Evolutionary conservation across 2,329 filamentous ascomycete genomes (phyloP).

Genomic region (Chaetomium sp.): DNA sequence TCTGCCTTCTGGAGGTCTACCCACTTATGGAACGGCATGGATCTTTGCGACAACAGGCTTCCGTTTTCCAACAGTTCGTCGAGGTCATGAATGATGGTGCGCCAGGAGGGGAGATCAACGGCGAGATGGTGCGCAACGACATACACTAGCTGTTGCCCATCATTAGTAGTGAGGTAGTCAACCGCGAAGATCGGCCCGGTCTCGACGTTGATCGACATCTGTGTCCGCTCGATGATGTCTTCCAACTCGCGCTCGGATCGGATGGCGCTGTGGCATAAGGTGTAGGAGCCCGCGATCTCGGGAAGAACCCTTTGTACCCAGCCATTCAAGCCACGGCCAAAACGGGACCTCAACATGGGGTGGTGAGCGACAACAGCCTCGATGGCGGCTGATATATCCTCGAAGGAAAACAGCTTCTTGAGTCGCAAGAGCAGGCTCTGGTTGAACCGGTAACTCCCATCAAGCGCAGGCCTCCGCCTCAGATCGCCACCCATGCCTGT

Average conservation of each 20-base stretch:
- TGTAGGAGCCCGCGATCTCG: conserved; percentile 47
- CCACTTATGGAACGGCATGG: conserved; percentile 55
- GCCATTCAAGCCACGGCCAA: conserved; percentile 41
- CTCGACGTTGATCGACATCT: conserved; percentile 51
- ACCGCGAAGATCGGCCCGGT: conserved; percentile 54
- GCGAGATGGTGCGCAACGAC: conserved; percentile 56
- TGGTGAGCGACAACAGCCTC: conserved; percentile 54
- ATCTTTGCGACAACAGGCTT: conserved; percentile 47
- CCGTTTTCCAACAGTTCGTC: conserved; percentile 52
- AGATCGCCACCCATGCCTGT: conserved; percentile 47
- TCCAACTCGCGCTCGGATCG: conserved; percentile 47
- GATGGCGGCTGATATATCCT: conserved; percentile 52
- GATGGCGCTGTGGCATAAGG: conserved; percentile 47
- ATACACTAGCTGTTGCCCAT: conserved; percentile 52
- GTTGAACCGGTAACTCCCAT: conserved; percentile 52
- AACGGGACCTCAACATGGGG: conserved; percentile 54
- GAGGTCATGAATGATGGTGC: conserved; percentile 52
- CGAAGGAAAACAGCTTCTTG: conserved; percentile 44
- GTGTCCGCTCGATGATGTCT: conserved; percentile 45
- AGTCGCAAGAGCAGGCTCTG: conserved; percentile 53
- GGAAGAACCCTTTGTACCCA: conserved; percentile 53
- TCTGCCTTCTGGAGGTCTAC: conserved; percentile 49
- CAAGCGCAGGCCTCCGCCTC: conserved; percentile 37
- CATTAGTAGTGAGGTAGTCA: conserved; percentile 50
- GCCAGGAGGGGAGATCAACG: conserved; percentile 55